A percentile compares a stretch with the other conserved stretches of the same genome.
These are phyloP conservation scores for Ophiocordyceps unilateralis DNA, from an alignment of 2,329 filamentous ascomycete genomes.

Conservation along the genomic window DNA sequence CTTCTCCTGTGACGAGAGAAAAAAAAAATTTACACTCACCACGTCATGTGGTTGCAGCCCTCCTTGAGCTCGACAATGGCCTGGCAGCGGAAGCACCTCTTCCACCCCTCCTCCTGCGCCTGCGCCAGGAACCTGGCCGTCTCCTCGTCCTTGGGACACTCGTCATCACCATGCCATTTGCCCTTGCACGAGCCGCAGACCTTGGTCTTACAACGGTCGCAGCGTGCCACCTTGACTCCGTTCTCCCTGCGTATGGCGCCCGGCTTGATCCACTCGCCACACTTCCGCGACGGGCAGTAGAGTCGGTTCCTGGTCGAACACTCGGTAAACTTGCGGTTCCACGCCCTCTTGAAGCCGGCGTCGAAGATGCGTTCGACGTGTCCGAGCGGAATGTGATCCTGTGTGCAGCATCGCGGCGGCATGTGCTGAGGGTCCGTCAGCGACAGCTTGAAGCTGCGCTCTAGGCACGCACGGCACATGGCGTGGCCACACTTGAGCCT, in stretches of 20 bases:
- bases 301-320: conserved; percentile 57
- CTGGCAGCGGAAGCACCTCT: conserved; percentile 58
- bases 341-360: conserved; percentile 54
- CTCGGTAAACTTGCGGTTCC: conserved; percentile 69
- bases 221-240: conserved; percentile 50
- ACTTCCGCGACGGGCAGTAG: conserved; percentile 58
- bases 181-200: conserved; percentile 60
- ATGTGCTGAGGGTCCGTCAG: conserved; percentile 63
- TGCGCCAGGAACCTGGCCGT: conserved; percentile 45
- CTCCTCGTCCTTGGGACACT: conserved; percentile 58
- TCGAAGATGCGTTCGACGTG: conserved; percentile 65
- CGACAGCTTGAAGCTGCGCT: conserved; percentile 57
- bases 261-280: conserved; percentile 67
- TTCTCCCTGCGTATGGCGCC: conserved; percentile 42
- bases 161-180: conserved; percentile 50
- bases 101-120: conserved; percentile 53
- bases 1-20: no score
- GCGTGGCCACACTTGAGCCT: conserved; percentile 64
- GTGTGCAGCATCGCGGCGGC: conserved; percentile 68
- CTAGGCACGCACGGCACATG: conserved; percentile 66
- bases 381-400: conserved; percentile 54
- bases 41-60: conserved; percentile 79
- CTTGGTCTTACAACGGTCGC: conserved; percentile 52
- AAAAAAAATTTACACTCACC: conserved; percentile 31
- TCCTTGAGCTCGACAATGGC: conserved; percentile 63